Evolutionary conservation across 164 flowering plant genomes (phyloP), one percentile per base, ranked within the genome.

Genomic region (Vitis riparia): DNA sequence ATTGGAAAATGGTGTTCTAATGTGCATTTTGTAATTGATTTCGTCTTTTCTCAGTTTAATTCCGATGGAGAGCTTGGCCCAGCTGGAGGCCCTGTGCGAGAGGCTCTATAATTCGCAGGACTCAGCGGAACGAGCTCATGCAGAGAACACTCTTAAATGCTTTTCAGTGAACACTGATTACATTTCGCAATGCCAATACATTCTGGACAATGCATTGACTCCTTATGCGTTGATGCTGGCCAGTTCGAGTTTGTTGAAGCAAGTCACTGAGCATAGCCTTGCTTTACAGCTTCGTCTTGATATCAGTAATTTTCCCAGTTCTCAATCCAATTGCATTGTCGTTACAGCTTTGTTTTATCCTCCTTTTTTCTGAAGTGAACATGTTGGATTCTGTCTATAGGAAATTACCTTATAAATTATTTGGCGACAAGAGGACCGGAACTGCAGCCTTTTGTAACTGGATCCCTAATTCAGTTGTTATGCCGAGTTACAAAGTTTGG

Each of bases 141-240:
- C 92, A 12, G 99, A 95, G 86, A 93, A 84, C 83, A 87, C 97
- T 29, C 75, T 95, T 79, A 91, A 91, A 78, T 90, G 96, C 79
- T 93, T 95, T 77, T 93, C 98, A 9, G 80, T 86, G 62, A 95
- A 90, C 68, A 79, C 83, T 23, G 99, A 95, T 63, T 95, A 91
- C 78, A 95, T 95, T 65, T 84, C 98, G 23, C 99, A 95, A 74
- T 95, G 99, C 77, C 99, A 95, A 69, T 93, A 85, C 87, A 93
- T 95, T 77, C 83, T 95, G 73, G 99, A 95, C 78, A 86, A 93
- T 82, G 90, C 99, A 3, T 77, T 78, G 78, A 90, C 92, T 67
- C 98, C 99, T 12, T 95, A 93, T 61, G 96, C 99, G 2, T 82
- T 95, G 85, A 93, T 95, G 98, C 85, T 95, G 74, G 99, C 99